Base-by-base conservation (phyloP, 164 flowering plant species). In the Chimonanthus salicifolius region DNA sequence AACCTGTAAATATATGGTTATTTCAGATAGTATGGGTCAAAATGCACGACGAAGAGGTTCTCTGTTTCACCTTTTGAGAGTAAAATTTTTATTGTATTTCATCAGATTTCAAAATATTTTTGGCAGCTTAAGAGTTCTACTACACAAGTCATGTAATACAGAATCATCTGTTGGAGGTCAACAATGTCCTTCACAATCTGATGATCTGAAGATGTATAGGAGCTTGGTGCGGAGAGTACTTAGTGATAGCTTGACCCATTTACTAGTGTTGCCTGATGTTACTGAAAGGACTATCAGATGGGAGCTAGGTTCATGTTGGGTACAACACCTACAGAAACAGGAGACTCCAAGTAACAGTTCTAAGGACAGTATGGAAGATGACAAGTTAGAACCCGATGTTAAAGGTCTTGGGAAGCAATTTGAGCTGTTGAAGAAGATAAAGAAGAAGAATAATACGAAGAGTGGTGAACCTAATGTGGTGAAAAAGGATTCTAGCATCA, bases 241-340 rank as follows among this genome's bases (percentile, higher is more conserved):
- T 62, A 75, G 83, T 75, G 91, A 89, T 69, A 87, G 94, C 82
- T 80, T 91, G 82, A 72, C 70, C 54, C 84, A 81, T 70, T 76
- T 92, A 70, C 84, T 84, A 73, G 86, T 74, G 69, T 73, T 75
- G 48, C 74, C 83, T 18, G 65, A 47, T 48, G 64, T 18, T 49
- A 46, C 77, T 48, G 79, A 79, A 74, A 82, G 80, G 67, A 74
- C 83, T 75, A 78, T 92, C 74, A 85, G 97, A 83, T 94, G 98
- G 97, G 97, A 94, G 77, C 94, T 94, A 72, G 97, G 97, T 76
- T 84, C 92, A 67, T 89, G 89, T 78, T 92, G 93, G 97, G 79
- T 90, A 73, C 92, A 94, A 73, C 95, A 94, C 85, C 78, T 94
- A 47, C 94, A 88, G 78, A 94, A 92, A 78, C 83, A 83, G 82